phyloP scores from a whole-genome alignment of 2,329 filamentous ascomycete species.

The Chrysoporthe austroafricana region DNA sequence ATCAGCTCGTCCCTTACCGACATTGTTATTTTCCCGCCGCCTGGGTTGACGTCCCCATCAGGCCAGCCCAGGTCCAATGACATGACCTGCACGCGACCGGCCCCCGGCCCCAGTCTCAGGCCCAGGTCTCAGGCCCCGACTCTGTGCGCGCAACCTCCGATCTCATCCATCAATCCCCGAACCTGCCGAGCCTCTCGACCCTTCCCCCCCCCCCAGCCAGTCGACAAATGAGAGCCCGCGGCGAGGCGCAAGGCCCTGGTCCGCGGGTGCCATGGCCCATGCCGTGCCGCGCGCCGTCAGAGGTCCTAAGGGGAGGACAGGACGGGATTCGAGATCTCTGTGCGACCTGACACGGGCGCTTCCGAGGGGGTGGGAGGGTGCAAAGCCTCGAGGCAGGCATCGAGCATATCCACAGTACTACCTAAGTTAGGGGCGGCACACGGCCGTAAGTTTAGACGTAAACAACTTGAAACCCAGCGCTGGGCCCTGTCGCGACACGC shows the following conservation, averaged over 20 bases:
- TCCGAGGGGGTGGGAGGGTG: too few relatives aligned
- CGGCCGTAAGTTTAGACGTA: not conserved
- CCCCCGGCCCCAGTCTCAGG: not conserved
- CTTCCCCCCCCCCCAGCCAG: not conserved
- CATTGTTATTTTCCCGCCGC: not conserved
- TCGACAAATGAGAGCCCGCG: conserved; percentile 7
- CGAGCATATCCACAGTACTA: too few relatives aligned
- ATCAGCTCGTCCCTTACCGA: conserved; percentile 3
- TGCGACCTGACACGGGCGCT: not conserved
- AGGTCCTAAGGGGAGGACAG: not conserved
- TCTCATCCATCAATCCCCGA: conserved; percentile 6
- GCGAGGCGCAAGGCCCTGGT: not conserved
- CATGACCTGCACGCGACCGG: conserved; percentile 4
- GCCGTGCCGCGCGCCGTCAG: too few relatives aligned
- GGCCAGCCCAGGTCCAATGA: not conserved
- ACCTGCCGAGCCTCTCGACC: not conserved
- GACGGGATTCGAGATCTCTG: not conserved
- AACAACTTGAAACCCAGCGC: not conserved
- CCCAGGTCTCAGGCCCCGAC: conserved; percentile 6
- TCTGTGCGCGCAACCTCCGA: not conserved
- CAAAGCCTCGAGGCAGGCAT: too few relatives aligned
- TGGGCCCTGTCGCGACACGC: not conserved
- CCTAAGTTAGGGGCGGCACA: not conserved
- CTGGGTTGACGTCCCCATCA: not conserved
- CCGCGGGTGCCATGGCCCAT: conserved; percentile 3